Conservation (phyloP, 2,329 filamentous ascomycete species). For the Penicillium sp. region DNA sequence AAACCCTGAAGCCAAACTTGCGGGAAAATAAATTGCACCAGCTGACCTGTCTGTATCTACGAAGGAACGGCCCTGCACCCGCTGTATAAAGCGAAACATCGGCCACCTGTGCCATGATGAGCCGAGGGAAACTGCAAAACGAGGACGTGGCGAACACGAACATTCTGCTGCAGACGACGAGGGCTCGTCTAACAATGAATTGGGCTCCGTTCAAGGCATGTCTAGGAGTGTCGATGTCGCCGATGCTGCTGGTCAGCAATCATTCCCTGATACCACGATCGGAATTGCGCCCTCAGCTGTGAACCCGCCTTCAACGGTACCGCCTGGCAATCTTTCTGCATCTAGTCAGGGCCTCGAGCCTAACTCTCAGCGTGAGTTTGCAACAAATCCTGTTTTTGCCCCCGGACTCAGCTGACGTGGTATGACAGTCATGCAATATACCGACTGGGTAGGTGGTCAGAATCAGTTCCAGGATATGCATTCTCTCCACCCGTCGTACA, state of each 20-base stretch:
- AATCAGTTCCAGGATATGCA: constrained; percentile 94
- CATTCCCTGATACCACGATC: constrained; percentile 44
- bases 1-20: constrained; percentile 22
- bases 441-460: constrained; percentile 75
- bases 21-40: constrained; percentile 13
- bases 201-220: constrained; percentile 47
- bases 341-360: constrained; percentile 64
- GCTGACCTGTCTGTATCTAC: constrained; percentile 19
- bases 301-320: constrained; percentile 63
- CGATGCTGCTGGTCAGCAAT: constrained; percentile 51
- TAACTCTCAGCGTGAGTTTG: constrained; percentile 70
- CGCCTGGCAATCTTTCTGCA: constrained; percentile 61
- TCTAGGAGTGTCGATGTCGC: constrained; percentile 58
- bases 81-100: constrained; percentile 98
- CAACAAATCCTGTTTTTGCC: background rate
- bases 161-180: constrained; percentile 62
- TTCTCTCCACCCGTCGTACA: constrained; percentile 88
- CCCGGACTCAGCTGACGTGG: constrained; percentile 28
- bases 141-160: constrained; percentile 66
- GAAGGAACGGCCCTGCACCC: constrained; percentile 90
- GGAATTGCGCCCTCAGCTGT: constrained; percentile 52
- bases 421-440: constrained; percentile 71
- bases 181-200: constrained; percentile 47
- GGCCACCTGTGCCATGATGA: constrained; percentile 98
- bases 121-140: constrained; percentile 83